Conservation (phyloP, 2,329 filamentous ascomycete genomes). For the Rhinocladiella mackenziei region DNA sequence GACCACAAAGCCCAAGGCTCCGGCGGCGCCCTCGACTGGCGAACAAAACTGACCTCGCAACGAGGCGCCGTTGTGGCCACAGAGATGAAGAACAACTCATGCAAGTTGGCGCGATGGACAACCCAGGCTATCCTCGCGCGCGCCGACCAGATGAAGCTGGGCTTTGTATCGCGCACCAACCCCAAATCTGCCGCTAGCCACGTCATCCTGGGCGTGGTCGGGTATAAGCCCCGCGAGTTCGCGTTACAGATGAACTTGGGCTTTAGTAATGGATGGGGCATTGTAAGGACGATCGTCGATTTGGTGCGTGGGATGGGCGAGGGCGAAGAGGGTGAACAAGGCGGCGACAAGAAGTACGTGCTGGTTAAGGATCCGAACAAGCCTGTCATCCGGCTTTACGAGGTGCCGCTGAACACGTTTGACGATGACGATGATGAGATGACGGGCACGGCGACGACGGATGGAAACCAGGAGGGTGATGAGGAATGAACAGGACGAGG, state of each 20-base stretch:
- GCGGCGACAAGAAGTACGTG: slow-evolving; percentile 47
- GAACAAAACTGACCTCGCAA: slow-evolving; percentile 88
- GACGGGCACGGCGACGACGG: slow-evolving; percentile 50
- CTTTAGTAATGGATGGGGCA: slow-evolving; percentile 96
- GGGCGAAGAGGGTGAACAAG: no score
- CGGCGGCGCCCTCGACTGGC: slow-evolving; percentile 93
- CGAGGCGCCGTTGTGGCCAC: slow-evolving; percentile 96
- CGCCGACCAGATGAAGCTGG: slow-evolving; percentile 98
- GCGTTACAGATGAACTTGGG: slow-evolving; percentile 97
- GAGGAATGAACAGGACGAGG: slow-evolving; percentile 49
- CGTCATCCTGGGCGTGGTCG: slow-evolving; percentile 89
- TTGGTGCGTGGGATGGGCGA: slow-evolving; percentile 52
- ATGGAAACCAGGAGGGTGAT: slow-evolving; percentile 53
- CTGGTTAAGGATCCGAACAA: slow-evolving; percentile 91
- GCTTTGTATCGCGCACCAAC: slow-evolving; percentile 92
- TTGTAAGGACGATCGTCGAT: slow-evolving; percentile 95
- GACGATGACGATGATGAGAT: slow-evolving; percentile 77
- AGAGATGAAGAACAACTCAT: slow-evolving; percentile 99
- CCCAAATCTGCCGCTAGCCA: slow-evolving; percentile 91
- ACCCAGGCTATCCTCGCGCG: slow-evolving; percentile 94
- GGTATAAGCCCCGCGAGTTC: slow-evolving; percentile 97
- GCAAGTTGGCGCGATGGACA: slow-evolving; percentile 97
- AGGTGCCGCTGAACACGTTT: slow-evolving; percentile 80
- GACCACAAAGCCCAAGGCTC: slow-evolving; percentile 96
- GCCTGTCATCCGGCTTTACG: slow-evolving; percentile 86